These are phyloP conservation scores for Penicillium sp. DNA, from an alignment of 2,329 filamentous ascomycete genomes.

Conservation along the genomic window DNA sequence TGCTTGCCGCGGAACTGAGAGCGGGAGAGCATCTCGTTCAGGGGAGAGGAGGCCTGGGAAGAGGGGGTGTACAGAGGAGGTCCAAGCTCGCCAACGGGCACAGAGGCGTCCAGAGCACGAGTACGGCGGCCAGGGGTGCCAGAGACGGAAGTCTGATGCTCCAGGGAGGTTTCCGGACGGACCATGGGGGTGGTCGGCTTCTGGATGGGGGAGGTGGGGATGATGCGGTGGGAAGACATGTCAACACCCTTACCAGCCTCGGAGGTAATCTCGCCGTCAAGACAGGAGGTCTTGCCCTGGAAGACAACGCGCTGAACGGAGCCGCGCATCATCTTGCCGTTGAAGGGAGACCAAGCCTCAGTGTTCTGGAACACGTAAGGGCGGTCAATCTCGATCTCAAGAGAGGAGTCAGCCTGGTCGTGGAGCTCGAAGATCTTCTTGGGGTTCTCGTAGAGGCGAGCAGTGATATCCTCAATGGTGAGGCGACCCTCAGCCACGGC, in stretches of 20 bases:
- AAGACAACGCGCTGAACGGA: conserved; percentile 75
- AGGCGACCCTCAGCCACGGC: conserved; percentile 73
- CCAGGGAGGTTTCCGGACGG: conserved; percentile 38
- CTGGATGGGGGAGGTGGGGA: conserved; percentile 56
- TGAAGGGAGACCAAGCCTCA: conserved; percentile 68
- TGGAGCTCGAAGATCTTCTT: conserved; percentile 81
- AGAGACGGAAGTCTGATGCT: conserved; percentile 33
- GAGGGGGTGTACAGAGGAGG: conserved; percentile 45
- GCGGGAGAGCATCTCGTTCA: conserved; percentile 71
- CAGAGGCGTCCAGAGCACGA: conserved; percentile 26
- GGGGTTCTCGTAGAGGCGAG: conserved; percentile 73
- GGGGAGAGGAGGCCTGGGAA: conserved; percentile 56
- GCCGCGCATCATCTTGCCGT: conserved; percentile 66
- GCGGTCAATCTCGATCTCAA: conserved; percentile 76
- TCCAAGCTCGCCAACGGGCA: conserved; percentile 38
- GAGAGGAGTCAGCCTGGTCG: conserved; percentile 70
- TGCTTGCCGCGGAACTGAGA: conserved; percentile 89
- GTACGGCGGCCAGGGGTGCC: conserved; percentile 38
- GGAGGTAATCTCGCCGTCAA: conserved; percentile 65
- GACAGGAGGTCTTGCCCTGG: conserved; percentile 70
- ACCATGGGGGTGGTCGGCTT: conserved; percentile 50
- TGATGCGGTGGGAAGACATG: conserved; percentile 67
- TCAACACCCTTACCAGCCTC: conserved; percentile 65
- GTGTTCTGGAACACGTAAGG: conserved; percentile 60
- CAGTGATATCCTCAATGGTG: conserved; percentile 71